A percentile compares a stretch with the other conserved stretches of the same genome.
Evolutionary conservation across 176 grass and related monocot genomes (phyloP).

Genomic region (Carex myosuroides): DNA sequence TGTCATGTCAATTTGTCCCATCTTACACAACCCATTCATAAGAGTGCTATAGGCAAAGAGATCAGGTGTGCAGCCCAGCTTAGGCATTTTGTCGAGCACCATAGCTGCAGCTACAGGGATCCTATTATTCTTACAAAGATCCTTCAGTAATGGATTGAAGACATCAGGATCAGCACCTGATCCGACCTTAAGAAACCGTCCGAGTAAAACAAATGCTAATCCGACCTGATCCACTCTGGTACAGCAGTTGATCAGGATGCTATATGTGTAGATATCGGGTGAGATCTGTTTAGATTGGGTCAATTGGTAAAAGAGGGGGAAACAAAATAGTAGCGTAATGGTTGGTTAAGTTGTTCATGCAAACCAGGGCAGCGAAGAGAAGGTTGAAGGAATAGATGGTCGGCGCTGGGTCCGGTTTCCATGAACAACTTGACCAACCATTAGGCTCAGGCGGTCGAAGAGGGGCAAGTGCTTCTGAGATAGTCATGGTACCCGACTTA

Average conservation of each 20-base stretch:
- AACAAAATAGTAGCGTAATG: neutral
- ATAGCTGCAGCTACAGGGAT: neutral
- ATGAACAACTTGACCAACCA: neutral
- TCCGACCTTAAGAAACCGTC: neutral
- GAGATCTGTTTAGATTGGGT: neutral
- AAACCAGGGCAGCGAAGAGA: neutral
- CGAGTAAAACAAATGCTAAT: neutral
- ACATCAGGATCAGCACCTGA: neutral
- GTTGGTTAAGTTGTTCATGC: neutral
- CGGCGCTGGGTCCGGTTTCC: neutral
- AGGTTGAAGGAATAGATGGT: neutral
- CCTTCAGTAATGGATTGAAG: neutral
- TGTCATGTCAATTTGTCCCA: too few species aligned
- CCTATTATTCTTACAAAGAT: neutral
- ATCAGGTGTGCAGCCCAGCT: neutral
- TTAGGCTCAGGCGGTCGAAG: neutral
- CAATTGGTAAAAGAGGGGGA: neutral
- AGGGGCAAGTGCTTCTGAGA: neutral
- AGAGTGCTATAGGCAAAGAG: neutral
- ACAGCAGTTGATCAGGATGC: neutral
- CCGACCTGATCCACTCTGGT: neutral
- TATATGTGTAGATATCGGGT: neutral
- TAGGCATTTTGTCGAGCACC: conserved; percentile 3
- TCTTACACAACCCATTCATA: too few species aligned
- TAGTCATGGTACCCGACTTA: neutral